Evolutionary conservation across 2,329 filamentous ascomycete genomes (phyloP).

Genomic region (Cladosporium sp.): DNA sequence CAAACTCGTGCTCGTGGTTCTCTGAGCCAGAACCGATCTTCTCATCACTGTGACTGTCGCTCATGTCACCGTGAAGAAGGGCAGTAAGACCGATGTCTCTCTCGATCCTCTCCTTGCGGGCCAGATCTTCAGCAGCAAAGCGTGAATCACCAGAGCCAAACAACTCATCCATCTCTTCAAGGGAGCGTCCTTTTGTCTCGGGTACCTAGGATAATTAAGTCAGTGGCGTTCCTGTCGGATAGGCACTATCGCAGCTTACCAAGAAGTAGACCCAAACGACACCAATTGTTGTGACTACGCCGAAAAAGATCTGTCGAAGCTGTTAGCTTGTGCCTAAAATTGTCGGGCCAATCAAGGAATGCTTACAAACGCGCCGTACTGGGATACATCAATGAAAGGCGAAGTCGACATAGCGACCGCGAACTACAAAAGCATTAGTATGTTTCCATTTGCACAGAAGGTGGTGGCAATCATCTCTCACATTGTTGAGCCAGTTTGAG

Average conservation of each 20-base stretch:
- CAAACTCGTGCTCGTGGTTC: conserved; percentile 16
- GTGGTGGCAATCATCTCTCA: neutral
- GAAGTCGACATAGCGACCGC: conserved; percentile 28
- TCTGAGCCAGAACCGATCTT: conserved; percentile 12
- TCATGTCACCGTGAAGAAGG: conserved; percentile 6
- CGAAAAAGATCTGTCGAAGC: conserved; percentile 27
- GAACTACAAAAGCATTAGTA: conserved; percentile 12
- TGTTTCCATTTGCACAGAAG: too few species aligned
- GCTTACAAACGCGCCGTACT: conserved; percentile 29
- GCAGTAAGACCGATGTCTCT: conserved; percentile 17
- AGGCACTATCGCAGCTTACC: neutral
- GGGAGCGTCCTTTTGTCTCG: conserved; percentile 32
- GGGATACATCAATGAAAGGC: conserved; percentile 24
- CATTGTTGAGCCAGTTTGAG: conserved; percentile 33
- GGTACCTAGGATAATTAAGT: conserved; percentile 18
- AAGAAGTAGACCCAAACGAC: conserved; percentile 30
- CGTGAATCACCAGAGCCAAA: conserved; percentile 32
- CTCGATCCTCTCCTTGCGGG: conserved; percentile 20
- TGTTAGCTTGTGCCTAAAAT: too few species aligned
- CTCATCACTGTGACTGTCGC: neutral
- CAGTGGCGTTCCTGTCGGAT: too few species aligned
- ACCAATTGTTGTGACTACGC: conserved; percentile 25
- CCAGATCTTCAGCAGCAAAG: conserved; percentile 15
- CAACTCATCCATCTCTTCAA: conserved; percentile 35
- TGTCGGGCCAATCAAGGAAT: too few species aligned